Evolutionary conservation across 345 rosid genomes (phyloP).

Genomic region (Carallia brachiata): DNA sequence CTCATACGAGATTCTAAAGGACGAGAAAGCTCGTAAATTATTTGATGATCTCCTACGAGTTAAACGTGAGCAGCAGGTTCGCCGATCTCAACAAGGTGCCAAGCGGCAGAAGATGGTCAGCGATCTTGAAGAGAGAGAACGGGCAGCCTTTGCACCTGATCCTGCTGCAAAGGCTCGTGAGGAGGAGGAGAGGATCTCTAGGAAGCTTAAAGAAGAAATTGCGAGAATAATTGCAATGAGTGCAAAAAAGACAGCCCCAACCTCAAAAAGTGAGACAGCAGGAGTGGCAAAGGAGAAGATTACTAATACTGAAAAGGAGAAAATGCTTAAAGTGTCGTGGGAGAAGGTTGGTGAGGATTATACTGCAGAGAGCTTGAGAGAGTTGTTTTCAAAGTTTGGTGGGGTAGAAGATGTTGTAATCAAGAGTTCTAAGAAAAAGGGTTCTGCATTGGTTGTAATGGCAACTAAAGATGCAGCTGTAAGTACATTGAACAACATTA

Average conservation of each 20-base stretch:
- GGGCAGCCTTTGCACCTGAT: slow-evolving; percentile 59
- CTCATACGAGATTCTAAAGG: slow-evolving; percentile 73
- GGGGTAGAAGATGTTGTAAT: slow-evolving; percentile 76
- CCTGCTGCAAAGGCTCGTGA: slow-evolving; percentile 38
- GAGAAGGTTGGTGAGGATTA: slow-evolving; percentile 64
- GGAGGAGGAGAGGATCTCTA: slow-evolving; percentile 67
- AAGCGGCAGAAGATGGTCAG: slow-evolving; percentile 75
- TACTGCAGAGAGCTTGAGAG: slow-evolving; percentile 55
- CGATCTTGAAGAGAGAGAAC: slow-evolving; percentile 82
- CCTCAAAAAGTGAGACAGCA: slow-evolving; percentile 29
- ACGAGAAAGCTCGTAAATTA: slow-evolving; percentile 74
- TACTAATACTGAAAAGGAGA: slow-evolving; percentile 47
- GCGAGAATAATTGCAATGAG: slow-evolving; percentile 69
- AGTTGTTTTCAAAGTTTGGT: slow-evolving; percentile 71
- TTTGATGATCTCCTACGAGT: slow-evolving; percentile 76
- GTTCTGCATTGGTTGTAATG: slow-evolving; percentile 85
- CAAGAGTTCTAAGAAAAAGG: slow-evolving; percentile 63
- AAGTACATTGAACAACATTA: slow-evolving; percentile 23
- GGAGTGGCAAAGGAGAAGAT: slow-evolving; percentile 29
- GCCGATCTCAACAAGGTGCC: slow-evolving; percentile 54
- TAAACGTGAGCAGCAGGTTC: slow-evolving; percentile 61
- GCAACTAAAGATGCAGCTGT: slow-evolving; percentile 71
- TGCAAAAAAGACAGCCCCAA: slow-evolving; percentile 29
- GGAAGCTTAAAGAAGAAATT: slow-evolving; percentile 73
- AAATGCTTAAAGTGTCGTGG: slow-evolving; percentile 79